phyloP scores from a whole-genome alignment of 2,329 filamentous ascomycete genomes.

The Plectosphaerella plurivora region DNA sequence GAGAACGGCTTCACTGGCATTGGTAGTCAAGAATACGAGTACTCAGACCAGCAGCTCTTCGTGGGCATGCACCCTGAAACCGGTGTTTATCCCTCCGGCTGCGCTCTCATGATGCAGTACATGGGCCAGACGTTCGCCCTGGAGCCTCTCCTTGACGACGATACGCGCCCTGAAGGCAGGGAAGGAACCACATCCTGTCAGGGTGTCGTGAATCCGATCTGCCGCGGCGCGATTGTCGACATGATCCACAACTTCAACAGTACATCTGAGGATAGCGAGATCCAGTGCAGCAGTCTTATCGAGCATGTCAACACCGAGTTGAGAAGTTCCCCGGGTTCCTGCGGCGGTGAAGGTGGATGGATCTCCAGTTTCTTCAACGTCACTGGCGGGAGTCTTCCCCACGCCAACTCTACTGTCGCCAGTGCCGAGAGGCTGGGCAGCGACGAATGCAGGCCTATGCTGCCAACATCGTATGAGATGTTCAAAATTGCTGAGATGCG shows the following conservation, averaged over 20 bases:
- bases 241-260: slow-evolving; percentile 1
- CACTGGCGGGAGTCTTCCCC: background rate
- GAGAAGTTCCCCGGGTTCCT: background rate
- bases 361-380: slow-evolving; percentile 5
- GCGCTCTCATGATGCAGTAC: slow-evolving; percentile 7
- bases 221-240: background rate
- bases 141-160: background rate
- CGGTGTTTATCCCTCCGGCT: slow-evolving; percentile 2
- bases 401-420: background rate
- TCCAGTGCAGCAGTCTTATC: background rate
- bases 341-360: slow-evolving; percentile 2
- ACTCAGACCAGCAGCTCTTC: slow-evolving; percentile 6
- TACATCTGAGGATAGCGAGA: background rate
- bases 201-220: background rate
- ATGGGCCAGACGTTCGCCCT: slow-evolving; percentile 4
- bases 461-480: background rate
- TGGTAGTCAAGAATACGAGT: background rate
- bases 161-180: background rate
- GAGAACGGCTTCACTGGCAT: slow-evolving; percentile 8
- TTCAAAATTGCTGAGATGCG: slow-evolving; percentile 3
- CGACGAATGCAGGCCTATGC: background rate
- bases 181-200: slow-evolving; percentile 4
- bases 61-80: background rate
- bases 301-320: slow-evolving; percentile 3
- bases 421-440: background rate